These are phyloP conservation scores for Pezizomycotina sp. DNA, from an alignment of 2,329 filamentous ascomycete genomes.

Conservation along the genomic window DNA sequence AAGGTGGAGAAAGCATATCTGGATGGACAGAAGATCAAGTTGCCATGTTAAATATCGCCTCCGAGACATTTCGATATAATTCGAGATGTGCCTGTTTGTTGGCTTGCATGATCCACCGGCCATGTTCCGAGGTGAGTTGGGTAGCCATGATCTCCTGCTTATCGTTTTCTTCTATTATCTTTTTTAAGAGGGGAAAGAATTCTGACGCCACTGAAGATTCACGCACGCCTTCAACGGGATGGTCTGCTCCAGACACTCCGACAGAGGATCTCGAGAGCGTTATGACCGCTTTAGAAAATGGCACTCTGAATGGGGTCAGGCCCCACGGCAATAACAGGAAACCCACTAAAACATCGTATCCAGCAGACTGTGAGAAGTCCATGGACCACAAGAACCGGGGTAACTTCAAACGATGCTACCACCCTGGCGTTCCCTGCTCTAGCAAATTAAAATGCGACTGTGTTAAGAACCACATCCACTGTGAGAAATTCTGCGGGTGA, in stretches of 20 bases:
- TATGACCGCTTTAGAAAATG: too few species aligned
- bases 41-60: constrained; percentile 10
- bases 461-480: constrained; percentile 44
- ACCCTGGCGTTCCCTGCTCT: constrained; percentile 40
- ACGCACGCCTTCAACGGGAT: constrained; percentile 12
- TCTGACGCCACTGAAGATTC: constrained; percentile 10
- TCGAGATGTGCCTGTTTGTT: constrained; percentile 19
- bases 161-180: not conserved
- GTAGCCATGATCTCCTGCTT: too few species aligned
- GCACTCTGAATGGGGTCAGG: too few species aligned
- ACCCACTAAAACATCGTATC: constrained; percentile 19
- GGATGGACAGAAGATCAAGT: constrained; percentile 17
- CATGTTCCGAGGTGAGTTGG: constrained; percentile 20
- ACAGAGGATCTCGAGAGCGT: too few species aligned
- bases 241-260: constrained; percentile 7
- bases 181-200: constrained; percentile 1
- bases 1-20: constrained; percentile 2
- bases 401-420: constrained; percentile 40
- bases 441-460: constrained; percentile 51
- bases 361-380: constrained; percentile 19
- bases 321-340: too few species aligned
- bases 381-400: constrained; percentile 17
- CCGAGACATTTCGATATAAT: constrained; percentile 19
- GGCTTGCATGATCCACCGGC: constrained; percentile 18
- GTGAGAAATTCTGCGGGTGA: constrained; percentile 56